These are phyloP conservation scores for Epichloe baconii DNA, from an alignment of 2,329 filamentous ascomycete species.

Conservation along the genomic window DNA sequence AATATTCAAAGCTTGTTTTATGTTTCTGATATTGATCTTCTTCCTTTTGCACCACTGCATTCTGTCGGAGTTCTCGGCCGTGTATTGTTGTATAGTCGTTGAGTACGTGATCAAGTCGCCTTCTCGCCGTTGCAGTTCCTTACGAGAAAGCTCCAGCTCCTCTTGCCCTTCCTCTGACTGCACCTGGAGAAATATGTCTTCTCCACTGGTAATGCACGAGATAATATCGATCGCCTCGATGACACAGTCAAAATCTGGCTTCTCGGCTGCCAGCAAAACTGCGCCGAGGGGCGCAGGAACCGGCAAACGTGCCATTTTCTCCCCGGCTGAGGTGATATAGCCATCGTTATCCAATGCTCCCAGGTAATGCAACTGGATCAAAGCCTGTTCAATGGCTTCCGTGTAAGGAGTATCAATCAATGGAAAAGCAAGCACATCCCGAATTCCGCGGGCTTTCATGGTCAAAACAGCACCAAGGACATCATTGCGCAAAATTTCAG, in stretches of 20 bases:
- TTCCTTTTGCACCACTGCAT: slow-evolving; percentile 45
- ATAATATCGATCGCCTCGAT: slow-evolving; percentile 78
- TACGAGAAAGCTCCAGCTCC: slow-evolving; percentile 38
- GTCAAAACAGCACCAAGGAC: slow-evolving; percentile 75
- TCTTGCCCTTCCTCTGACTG: slow-evolving; percentile 44
- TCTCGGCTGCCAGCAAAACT: slow-evolving; percentile 68
- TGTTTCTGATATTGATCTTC: slow-evolving; percentile 44
- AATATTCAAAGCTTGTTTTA: slow-evolving; percentile 50
- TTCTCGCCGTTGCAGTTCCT: slow-evolving; percentile 46
- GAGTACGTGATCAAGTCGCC: slow-evolving; percentile 54
- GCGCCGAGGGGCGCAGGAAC: slow-evolving; percentile 69
- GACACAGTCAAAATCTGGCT: slow-evolving; percentile 58
- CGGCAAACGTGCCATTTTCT: slow-evolving; percentile 70
- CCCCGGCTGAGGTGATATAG: slow-evolving; percentile 58
- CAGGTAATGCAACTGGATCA: slow-evolving; percentile 68
- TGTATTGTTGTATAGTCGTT: slow-evolving; percentile 49
- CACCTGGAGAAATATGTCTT: slow-evolving; percentile 48
- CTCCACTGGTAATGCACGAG: slow-evolving; percentile 47
- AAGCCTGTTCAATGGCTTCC: slow-evolving; percentile 67
- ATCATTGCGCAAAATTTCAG: slow-evolving; percentile 86
- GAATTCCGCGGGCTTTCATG: slow-evolving; percentile 83
- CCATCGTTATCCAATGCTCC: slow-evolving; percentile 62
- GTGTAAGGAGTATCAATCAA: slow-evolving; percentile 70
- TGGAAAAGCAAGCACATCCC: slow-evolving; percentile 70
- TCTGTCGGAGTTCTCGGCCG: slow-evolving; percentile 41